These are phyloP conservation scores for Fraxinus angustifolia DNA, from an alignment of 305 asterid species.

Conservation along the genomic window DNA sequence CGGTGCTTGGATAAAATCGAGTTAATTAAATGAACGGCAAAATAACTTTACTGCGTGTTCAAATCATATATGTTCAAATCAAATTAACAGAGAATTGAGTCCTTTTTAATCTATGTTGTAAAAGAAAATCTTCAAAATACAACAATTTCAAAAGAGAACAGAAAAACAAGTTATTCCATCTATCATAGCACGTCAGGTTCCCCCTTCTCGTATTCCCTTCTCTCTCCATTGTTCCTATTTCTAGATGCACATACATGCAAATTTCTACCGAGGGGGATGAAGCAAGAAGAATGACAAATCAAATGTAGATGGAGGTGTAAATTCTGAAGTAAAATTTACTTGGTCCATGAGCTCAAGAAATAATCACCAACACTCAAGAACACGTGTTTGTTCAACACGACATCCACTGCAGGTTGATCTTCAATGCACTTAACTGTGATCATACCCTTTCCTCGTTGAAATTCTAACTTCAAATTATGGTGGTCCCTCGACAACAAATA, in stretches of 20 bases:
- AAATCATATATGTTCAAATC: background rate
- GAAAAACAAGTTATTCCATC: background rate
- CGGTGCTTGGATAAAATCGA: background rate
- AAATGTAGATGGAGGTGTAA: background rate
- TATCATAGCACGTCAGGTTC: background rate
- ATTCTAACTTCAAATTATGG: slow-evolving; percentile 56
- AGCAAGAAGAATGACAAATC: background rate
- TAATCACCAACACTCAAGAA: slow-evolving; percentile 65
- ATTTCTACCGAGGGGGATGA: background rate
- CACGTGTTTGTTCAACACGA: slow-evolving; percentile 52
- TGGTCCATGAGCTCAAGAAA: slow-evolving; percentile 30
- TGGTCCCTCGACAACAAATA: slow-evolving; percentile 64
- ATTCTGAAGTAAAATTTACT: background rate
- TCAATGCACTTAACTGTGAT: slow-evolving; percentile 60
- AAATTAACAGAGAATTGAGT: background rate
- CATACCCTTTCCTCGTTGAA: slow-evolving; percentile 65
- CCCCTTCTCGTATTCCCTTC: background rate
- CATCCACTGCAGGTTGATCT: slow-evolving; percentile 53
- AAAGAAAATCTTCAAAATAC: background rate
- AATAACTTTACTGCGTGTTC: background rate
- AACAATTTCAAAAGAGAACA: background rate
- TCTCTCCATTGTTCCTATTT: background rate
- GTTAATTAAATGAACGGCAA: background rate
- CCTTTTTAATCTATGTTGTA: background rate
- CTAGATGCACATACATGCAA: background rate